Evolutionary conservation across 2,329 filamentous ascomycete species (phyloP).

Genomic region (Lasiodiplodia theobromae): DNA sequence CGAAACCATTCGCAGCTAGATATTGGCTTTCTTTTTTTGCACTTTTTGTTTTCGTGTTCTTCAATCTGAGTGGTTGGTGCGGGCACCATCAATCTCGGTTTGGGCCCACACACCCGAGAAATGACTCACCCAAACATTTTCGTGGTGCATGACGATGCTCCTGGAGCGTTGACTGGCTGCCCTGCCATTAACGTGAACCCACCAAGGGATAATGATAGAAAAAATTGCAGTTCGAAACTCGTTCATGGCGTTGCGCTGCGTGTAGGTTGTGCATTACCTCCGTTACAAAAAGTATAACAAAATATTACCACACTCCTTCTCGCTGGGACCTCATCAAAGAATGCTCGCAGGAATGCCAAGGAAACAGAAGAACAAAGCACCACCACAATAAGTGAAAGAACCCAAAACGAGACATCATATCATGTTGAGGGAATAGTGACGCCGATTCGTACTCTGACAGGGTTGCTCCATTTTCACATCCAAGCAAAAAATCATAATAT

Average conservation of each 20-base stretch:
- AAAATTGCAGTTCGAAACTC: conserved; percentile 20
- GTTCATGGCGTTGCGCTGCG: not conserved
- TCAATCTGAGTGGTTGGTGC: not conserved
- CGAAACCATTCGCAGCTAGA: conserved; percentile 36
- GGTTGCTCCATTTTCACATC: not conserved
- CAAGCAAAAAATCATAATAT: not conserved
- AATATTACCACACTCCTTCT: not conserved
- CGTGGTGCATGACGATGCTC: not conserved
- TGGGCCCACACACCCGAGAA: conserved; percentile 6
- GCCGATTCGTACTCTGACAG: not conserved
- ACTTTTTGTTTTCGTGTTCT: not conserved
- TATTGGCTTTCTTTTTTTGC: conserved; percentile 9
- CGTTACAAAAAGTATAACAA: too few relatives aligned
- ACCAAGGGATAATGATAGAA: not conserved
- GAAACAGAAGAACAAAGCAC: not conserved
- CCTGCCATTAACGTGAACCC: not conserved
- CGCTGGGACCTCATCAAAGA: not conserved
- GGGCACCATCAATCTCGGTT: conserved; percentile 1
- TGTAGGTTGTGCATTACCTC: not conserved
- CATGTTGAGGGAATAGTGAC: not conserved
- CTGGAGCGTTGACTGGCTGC: conserved; percentile 5
- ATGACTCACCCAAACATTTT: conserved; percentile 6
- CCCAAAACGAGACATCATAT: not conserved
- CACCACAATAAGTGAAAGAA: not conserved
- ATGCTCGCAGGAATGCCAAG: not conserved